Evolutionary conservation across 2,329 filamentous ascomycete species (phyloP).

Genomic region (Lachnellula suecica): DNA sequence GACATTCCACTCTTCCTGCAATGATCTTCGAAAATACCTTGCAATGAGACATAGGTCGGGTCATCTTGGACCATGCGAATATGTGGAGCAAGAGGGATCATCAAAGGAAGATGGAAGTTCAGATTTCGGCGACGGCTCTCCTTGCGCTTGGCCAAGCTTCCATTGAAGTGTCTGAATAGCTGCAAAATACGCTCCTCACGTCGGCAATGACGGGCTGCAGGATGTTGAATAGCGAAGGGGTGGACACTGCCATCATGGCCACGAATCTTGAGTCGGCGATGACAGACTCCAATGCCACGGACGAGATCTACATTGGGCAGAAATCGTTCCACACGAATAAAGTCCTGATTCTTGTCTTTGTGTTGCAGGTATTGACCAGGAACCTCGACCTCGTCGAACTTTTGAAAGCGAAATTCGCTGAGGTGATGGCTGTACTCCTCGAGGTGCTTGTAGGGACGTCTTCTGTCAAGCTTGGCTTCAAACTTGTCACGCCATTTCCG

Average conservation of each 20-base stretch:
- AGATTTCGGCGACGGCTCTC: constrained; percentile 91
- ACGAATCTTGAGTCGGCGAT: constrained; percentile 90
- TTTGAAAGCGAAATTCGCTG: constrained; percentile 95
- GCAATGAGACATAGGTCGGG: constrained; percentile 87
- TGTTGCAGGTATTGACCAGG: constrained; percentile 96
- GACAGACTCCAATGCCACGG: constrained; percentile 84
- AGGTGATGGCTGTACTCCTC: constrained; percentile 88
- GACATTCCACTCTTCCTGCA: constrained; percentile 82
- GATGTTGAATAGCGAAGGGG: constrained; percentile 94
- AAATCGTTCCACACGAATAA: constrained; percentile 96
- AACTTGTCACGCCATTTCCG: constrained; percentile 97
- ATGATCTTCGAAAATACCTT: constrained; percentile 95
- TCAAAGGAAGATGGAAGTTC: constrained; percentile 92
- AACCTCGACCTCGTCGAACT: constrained; percentile 97
- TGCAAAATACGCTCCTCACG: constrained; percentile 94
- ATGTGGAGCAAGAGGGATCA: constrained; percentile 92
- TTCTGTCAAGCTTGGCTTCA: constrained; percentile 92
- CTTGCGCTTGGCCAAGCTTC: constrained; percentile 86
- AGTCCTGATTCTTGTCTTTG: constrained; percentile 99
- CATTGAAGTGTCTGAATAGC: constrained; percentile 96
- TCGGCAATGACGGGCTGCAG: constrained; percentile 85
- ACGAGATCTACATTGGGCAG: constrained; percentile 92
- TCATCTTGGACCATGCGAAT: constrained; percentile 97
- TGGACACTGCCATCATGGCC: constrained; percentile 98
- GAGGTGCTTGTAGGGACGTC: constrained; percentile 48